Base-by-base conservation (phyloP, 495 filamentous ascomycete species). In the Neurospora pannonica region DNA sequence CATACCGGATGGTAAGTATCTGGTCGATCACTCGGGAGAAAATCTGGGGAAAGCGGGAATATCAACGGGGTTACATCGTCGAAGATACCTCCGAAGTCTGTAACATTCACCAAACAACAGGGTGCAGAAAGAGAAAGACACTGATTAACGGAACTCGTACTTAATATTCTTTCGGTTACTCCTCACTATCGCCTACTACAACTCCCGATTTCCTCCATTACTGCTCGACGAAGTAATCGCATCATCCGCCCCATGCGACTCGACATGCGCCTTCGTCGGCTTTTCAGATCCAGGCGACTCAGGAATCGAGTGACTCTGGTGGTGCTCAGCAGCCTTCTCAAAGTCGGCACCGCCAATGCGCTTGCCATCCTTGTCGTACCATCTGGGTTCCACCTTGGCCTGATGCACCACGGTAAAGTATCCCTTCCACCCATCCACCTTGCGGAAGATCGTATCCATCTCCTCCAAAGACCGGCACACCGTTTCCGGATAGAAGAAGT, bases 401-500 rank as follows among this genome's bases (percentile, higher is more conserved):
- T 89, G 82, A 54, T 82, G 77, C 4, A 94, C 91, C 34, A 93
- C 87, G 13, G 84, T 82, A 76, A 92, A 89, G 72, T 80, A 86
- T 8, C 84, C 85, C 72, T 82, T 84, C 70, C 84, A 85, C 28
- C 83, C 81, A 19, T 77, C 60, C 2, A 82, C 81, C 80, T 92
- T 92, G 79, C 85, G 87, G 87, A 94, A 94, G 75, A 94, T 92
- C 75, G 82, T 83, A 78, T 93, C 91, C 87, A 93, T 90, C 78
- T 93, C 91, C 76, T 94, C 92, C 34, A 94, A 85, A 4, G 89
- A 91, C 38, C 92, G 90, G 79, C 89, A 89, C 24, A 90, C 89
- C 4, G 92, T 94, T 79, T 93, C 92, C 0, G 91, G 91, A 79
- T 91, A 93, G 87, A 93, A 91, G 85, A 92, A 91, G 82, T 90